Base-by-base conservation (phyloP, 805 yeast species). In the Nakazawaea peltata region DNA sequence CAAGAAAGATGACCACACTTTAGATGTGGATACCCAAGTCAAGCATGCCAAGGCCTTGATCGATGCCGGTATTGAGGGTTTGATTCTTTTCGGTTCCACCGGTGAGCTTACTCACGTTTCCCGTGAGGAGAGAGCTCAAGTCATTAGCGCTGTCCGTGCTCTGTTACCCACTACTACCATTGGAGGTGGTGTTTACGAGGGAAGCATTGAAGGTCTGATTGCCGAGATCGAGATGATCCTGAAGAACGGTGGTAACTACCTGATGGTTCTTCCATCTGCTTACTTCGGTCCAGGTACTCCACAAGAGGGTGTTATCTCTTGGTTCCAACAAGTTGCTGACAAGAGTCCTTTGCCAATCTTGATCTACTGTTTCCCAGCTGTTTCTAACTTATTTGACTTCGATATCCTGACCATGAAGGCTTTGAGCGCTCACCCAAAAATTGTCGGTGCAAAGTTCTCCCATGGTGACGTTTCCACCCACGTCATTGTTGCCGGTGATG, bases 71-170 rank as follows among this genome's bases (percentile, higher is more conserved):
- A 64, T 71, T 37, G 43, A 50, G 30, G 79, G 79, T 17, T 50
- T 66, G 3, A 71, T 69, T 11, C 45, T 70, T 6, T 56, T 69
- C 47, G 78, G 78, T 5, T 68, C 75, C 24, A 72, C 76, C 12
- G 79, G 78, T 26, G 78, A 72, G 47, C 65, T 67, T 41, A 68
- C 69, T 26, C 74, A 70, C 43, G 51, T 71, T 43, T 61, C 74
- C 9, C 54, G 63, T 34, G 43, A 48, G 28, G 79, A 72, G 52
- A 57, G 77, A 42, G 50, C 50, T 11, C 38, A 52, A 5, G 44
- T 63, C 8, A 53, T 65, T 19, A 41, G 48, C 15, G 41, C 49
- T 10, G 40, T 68, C 32, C 65, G 54, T 30, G 55, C 52, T 3
- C 60, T 49, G 4, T 56, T 71, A 4, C 59, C 63, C 17, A 60